Evolutionary conservation across 139 green algal species (phyloP).

Genomic region (Coelastrella sp.): DNA sequence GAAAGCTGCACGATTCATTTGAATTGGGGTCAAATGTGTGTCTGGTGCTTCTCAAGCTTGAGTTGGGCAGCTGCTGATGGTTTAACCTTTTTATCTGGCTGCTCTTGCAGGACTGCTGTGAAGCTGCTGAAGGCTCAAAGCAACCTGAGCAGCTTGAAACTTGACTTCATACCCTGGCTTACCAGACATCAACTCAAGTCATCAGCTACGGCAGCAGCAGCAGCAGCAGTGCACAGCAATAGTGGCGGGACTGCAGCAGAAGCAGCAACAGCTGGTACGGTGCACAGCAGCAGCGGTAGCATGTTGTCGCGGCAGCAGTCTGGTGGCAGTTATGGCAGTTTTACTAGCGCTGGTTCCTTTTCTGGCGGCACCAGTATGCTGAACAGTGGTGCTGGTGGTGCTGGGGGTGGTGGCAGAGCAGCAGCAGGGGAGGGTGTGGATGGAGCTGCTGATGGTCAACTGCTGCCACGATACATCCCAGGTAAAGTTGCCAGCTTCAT

Average conservation of each 20-base stretch:
- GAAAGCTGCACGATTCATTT: not conserved
- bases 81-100: not conserved
- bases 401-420: not conserved
- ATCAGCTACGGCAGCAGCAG: slow-evolving; percentile 19
- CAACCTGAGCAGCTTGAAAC: slow-evolving; percentile 47
- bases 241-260: not conserved
- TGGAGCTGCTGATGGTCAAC: not conserved
- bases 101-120: slow-evolving; percentile 2
- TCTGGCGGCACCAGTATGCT: not conserved
- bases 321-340: not conserved
- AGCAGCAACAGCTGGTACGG: not conserved
- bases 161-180: slow-evolving; percentile 50
- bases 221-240: not conserved
- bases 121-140: slow-evolving; percentile 36
- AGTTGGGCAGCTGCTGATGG: no score
- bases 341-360: not conserved
- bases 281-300: not conserved
- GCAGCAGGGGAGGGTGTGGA: not conserved
- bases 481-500: no score
- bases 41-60: no score
- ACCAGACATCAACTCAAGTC: slow-evolving; percentile 26
- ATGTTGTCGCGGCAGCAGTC: not conserved
- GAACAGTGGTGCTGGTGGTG: not conserved
- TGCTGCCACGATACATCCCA: not conserved
- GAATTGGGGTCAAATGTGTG: no score